These are phyloP conservation scores for Aciculosporium take DNA, from an alignment of 2,329 filamentous ascomycete genomes.

Conservation along the genomic window DNA sequence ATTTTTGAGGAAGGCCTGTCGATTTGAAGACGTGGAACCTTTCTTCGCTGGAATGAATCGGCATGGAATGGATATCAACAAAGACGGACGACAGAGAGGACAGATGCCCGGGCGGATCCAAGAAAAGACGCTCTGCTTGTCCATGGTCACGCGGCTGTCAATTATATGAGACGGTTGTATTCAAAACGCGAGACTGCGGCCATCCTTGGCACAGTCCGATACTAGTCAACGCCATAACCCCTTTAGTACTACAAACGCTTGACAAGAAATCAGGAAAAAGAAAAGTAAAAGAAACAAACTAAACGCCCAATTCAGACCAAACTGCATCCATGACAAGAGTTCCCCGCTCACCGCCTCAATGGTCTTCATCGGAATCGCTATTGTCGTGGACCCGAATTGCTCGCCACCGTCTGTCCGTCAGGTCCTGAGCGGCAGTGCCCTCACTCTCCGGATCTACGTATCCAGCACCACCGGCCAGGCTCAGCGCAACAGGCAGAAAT, in stretches of 20 bases:
- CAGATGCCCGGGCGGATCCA: too few relatives aligned
- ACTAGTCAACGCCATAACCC: background rate
- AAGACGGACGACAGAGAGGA: too few relatives aligned
- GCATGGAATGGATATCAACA: background rate
- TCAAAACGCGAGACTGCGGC: background rate
- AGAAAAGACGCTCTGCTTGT: too few relatives aligned
- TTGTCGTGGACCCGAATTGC: conserved; percentile 61
- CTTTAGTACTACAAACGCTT: background rate
- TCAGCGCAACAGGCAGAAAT: conserved; percentile 81
- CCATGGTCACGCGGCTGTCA: too few relatives aligned
- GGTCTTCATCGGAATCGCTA: conserved; percentile 56
- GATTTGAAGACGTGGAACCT: too few relatives aligned
- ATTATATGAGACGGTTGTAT: background rate
- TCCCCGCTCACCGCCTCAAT: conserved; percentile 8
- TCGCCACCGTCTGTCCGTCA: conserved; percentile 65
- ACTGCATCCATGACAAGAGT: too few relatives aligned
- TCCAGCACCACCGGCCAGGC: conserved; percentile 70
- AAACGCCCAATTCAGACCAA: too few relatives aligned
- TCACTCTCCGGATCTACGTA: conserved; percentile 80
- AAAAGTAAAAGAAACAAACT: background rate
- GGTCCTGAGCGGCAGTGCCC: conserved; percentile 77
- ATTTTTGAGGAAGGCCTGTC: background rate
- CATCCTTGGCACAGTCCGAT: background rate
- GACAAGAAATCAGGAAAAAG: background rate
- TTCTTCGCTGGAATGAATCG: too few relatives aligned